These are phyloP conservation scores for Pseudogymnoascus pannorum DNA, from an alignment of 2,329 filamentous ascomycete genomes.

Conservation along the genomic window DNA sequence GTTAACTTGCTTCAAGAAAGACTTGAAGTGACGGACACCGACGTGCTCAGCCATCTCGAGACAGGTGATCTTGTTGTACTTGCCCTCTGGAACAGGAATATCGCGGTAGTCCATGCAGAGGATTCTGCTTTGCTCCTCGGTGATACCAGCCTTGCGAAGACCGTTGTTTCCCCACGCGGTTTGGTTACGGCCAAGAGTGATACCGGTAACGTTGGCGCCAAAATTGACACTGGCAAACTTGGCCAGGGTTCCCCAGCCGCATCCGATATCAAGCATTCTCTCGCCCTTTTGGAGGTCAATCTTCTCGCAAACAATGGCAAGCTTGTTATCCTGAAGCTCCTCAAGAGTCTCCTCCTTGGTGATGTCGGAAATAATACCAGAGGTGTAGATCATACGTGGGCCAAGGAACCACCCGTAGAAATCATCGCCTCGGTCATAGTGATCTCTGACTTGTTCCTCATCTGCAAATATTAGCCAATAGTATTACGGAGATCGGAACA, in stretches of 20 bases:
- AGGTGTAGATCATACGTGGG: conserved; percentile 98
- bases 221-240: conserved; percentile 92
- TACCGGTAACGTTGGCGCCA: conserved; percentile 72
- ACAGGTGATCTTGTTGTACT: conserved; percentile 92
- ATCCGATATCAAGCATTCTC: conserved; percentile 85
- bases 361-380: conserved; percentile 84
- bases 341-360: conserved; percentile 85
- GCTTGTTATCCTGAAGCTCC: conserved; percentile 95
- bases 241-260: conserved; percentile 94
- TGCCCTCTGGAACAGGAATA: conserved; percentile 68
- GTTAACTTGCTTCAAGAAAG: conserved; percentile 79
- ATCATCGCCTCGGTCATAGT: conserved; percentile 97
- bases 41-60: conserved; percentile 99
- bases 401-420: conserved; percentile 99
- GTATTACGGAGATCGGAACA: background rate
- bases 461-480: conserved; percentile 44
- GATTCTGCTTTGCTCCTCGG: conserved; percentile 84
- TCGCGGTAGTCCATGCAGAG: conserved; percentile 97
- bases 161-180: conserved; percentile 94
- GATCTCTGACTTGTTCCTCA: conserved; percentile 93
- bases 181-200: conserved; percentile 93
- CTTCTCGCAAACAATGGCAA: conserved; percentile 93
- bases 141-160: conserved; percentile 71
- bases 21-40: conserved; percentile 77
- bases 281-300: conserved; percentile 77